Conservation (phyloP, 2,329 filamentous ascomycete genomes). For the Sclerotinia sclerotiorum region DNA sequence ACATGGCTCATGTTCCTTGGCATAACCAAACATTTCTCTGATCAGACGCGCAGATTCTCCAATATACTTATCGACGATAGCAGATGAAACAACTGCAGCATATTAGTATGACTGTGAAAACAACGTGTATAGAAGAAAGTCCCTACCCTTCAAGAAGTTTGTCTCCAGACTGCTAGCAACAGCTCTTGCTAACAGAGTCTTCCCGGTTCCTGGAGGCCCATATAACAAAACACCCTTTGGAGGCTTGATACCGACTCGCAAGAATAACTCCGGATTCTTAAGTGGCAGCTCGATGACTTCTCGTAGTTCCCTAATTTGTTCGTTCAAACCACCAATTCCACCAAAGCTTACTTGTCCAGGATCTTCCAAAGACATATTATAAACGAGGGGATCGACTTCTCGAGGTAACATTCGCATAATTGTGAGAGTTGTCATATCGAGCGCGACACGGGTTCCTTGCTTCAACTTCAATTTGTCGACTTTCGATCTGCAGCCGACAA, state of each 20-base stretch:
- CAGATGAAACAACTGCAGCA: conserved; percentile 83
- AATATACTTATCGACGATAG: conserved; percentile 99
- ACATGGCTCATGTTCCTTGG: conserved; percentile 98
- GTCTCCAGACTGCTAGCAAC: conserved; percentile 96
- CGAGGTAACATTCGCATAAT: conserved; percentile 99
- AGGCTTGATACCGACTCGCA: conserved; percentile 96
- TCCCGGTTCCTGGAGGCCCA: conserved; percentile 93
- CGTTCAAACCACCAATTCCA: conserved; percentile 95
- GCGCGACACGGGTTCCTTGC: conserved; percentile 94
- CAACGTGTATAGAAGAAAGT: neutral
- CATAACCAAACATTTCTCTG: conserved; percentile 99
- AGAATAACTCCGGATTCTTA: conserved; percentile 97
- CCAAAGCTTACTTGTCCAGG: conserved; percentile 97
- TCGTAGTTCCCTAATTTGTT: conserved; percentile 94
- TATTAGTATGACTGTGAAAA: conserved; percentile 29
- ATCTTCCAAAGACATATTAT: conserved; percentile 99
- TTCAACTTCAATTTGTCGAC: conserved; percentile 97
- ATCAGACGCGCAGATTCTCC: conserved; percentile 96
- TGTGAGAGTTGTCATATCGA: conserved; percentile 99
- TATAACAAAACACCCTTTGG: conserved; percentile 97
- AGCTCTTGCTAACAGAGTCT: conserved; percentile 89
- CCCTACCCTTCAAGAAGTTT: conserved; percentile 91
- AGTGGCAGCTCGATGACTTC: conserved; percentile 97
- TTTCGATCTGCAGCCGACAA: conserved; percentile 96
- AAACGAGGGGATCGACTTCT: conserved; percentile 96